Evolutionary conservation across 768 basidiomycete species (phyloP).

Genomic region (Leucocoprinus birnbaumii): DNA sequence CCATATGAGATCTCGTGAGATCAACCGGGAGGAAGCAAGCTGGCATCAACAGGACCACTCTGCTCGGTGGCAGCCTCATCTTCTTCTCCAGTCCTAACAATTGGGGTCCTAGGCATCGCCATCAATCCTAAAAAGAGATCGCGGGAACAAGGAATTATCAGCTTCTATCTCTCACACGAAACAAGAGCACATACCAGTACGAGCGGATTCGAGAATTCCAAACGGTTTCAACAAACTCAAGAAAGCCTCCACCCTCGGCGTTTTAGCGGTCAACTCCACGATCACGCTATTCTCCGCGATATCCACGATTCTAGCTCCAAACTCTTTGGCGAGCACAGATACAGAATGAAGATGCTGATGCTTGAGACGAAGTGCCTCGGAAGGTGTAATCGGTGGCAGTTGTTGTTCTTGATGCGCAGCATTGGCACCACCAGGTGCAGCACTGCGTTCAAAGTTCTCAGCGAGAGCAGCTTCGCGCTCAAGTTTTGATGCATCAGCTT

Average conservation of each 20-base stretch:
- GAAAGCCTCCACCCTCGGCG: conserved; percentile 88
- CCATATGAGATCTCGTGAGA: background rate
- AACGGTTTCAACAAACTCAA: conserved; percentile 89
- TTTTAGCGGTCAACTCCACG: conserved; percentile 94
- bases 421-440: conserved; percentile 24
- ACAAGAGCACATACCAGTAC: conserved; percentile 79
- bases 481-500: conserved; percentile 44
- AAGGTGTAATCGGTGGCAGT: conserved; percentile 56
- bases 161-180: conserved; percentile 5
- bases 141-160: background rate
- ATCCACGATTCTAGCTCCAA: conserved; percentile 91
- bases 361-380: conserved; percentile 84
- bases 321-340: conserved; percentile 79
- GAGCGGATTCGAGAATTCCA: conserved; percentile 91
- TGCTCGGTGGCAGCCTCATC: conserved; percentile 43
- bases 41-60: conserved; percentile 78
- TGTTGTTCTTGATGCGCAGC: conserved; percentile 9
- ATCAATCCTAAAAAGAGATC: conserved; percentile 66
- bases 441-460: conserved; percentile 71
- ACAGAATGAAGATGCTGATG: conserved; percentile 91
- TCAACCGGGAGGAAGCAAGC: conserved; percentile 90
- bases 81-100: conserved; percentile 55
- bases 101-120: conserved; percentile 98
- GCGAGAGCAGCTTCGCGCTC: conserved; percentile 73
- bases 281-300: conserved; percentile 94